Percentiles rank a stretch among this genome's conserved stretches.
These are phyloP conservation scores for Colletotrichum sp. DNA, from an alignment of 2,329 filamentous ascomycete species.

Conservation along the genomic window DNA sequence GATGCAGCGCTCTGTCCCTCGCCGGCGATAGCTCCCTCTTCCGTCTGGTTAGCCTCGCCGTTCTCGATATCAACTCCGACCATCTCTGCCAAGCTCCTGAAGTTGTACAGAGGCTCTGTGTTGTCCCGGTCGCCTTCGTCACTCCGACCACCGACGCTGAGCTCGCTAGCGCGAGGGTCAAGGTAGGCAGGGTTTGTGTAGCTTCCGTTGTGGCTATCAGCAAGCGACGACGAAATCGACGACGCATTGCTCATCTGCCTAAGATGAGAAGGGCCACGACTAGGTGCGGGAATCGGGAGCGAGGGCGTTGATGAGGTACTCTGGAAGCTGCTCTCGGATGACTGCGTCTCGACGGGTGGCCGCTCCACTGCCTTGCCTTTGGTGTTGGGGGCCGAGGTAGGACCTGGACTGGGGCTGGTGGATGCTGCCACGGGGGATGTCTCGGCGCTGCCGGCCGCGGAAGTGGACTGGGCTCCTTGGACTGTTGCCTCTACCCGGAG, in stretches of 20 bases:
- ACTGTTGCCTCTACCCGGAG: slow-evolving; percentile 61
- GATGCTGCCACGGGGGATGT: slow-evolving; percentile 35
- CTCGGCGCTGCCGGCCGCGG: slow-evolving; percentile 1
- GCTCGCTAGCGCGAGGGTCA: slow-evolving; percentile 58
- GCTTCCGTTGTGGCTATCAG: slow-evolving; percentile 68
- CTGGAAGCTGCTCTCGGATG: slow-evolving; percentile 17
- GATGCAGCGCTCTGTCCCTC: slow-evolving; percentile 22
- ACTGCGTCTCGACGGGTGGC: slow-evolving; percentile 27
- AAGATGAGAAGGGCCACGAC: slow-evolving; percentile 71
- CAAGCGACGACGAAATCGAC: slow-evolving; percentile 78
- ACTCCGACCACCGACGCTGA: slow-evolving; percentile 53
- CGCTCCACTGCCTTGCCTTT: slow-evolving; percentile 79
- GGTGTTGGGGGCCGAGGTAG: slow-evolving; percentile 40
- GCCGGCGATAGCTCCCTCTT: slow-evolving; percentile 29
- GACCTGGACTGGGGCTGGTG: slow-evolving; percentile 32
- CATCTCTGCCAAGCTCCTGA: slow-evolving; percentile 84
- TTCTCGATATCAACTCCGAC: slow-evolving; percentile 70
- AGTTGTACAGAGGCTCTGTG: slow-evolving; percentile 88
- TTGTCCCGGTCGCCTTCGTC: slow-evolving; percentile 57
- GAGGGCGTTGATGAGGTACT: slow-evolving; percentile 39
- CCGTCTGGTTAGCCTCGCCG: slow-evolving; percentile 41
- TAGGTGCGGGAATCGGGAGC: slow-evolving; percentile 52
- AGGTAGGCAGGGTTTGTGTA: slow-evolving; percentile 43
- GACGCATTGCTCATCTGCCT: slow-evolving; percentile 88
- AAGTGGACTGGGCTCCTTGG: slow-evolving; percentile 40